A percentile compares a stretch with the other conserved stretches of the same genome.
Evolutionary conservation across 495 filamentous ascomycete species (phyloP).

Genomic region (Neurospora sp.): DNA sequence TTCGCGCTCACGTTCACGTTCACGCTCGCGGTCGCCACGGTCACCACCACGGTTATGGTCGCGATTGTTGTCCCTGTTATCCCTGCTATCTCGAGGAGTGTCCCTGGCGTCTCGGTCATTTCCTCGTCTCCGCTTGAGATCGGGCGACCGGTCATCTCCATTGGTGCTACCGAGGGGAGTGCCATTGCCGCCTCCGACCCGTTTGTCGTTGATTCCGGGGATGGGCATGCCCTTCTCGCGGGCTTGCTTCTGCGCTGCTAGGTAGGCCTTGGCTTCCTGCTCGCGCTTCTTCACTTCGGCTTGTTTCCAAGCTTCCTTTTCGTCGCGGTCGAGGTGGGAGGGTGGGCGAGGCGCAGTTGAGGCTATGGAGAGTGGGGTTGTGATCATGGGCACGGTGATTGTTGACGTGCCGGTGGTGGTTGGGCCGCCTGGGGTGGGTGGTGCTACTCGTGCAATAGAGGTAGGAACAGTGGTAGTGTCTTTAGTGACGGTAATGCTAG

Average conservation of each 20-base stretch:
- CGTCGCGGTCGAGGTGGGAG: conserved; percentile 19
- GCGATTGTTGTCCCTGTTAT: neutral
- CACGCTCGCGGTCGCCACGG: conserved; percentile 14
- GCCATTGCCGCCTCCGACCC: conserved; percentile 2
- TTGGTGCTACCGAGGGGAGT: neutral
- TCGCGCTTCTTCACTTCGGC: conserved; percentile 46
- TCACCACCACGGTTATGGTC: neutral
- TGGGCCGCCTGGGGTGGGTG: neutral
- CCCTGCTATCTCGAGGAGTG: neutral
- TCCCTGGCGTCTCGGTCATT: conserved; percentile 30
- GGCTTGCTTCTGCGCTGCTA: conserved; percentile 43
- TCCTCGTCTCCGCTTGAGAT: conserved; percentile 32
- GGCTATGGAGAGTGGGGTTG: conserved; percentile 24
- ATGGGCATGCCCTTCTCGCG: conserved; percentile 40
- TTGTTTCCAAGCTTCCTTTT: conserved; percentile 40
- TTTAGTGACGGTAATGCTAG: neutral
- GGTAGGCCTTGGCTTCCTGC: conserved; percentile 46
- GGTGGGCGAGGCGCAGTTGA: conserved; percentile 16
- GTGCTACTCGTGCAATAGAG: neutral
- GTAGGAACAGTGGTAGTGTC: neutral
- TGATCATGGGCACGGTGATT: conserved; percentile 6
- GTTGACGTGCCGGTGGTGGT: neutral
- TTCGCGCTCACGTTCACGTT: conserved; percentile 18
- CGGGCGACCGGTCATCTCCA: conserved; percentile 34
- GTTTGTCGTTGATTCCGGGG: conserved; percentile 35